phyloP scores from a whole-genome alignment of 768 basidiomycete species.

The Termitomyces sp. region DNA sequence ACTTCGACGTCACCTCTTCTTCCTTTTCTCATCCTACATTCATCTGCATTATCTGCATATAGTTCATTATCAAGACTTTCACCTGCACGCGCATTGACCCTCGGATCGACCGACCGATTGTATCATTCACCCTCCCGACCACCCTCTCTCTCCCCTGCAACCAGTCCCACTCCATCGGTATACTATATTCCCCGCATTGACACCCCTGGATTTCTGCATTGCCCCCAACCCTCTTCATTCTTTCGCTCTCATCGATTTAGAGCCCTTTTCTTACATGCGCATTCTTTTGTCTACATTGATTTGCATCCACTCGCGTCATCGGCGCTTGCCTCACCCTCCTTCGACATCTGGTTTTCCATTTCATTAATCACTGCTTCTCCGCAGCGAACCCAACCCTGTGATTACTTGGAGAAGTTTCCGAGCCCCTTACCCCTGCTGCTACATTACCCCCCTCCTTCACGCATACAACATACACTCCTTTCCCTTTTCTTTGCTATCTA shows the following conservation, averaged over 20 bases:
- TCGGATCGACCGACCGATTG: constrained; percentile 9
- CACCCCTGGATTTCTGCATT: constrained; percentile 4
- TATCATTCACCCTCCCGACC: not conserved
- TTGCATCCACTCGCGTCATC: constrained; percentile 2
- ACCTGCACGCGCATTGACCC: constrained; percentile 11
- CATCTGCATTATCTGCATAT: constrained; percentile 8
- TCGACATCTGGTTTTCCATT: not conserved
- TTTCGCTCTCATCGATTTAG: not conserved
- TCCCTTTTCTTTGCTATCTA: constrained; percentile 21
- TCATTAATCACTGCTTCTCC: constrained; percentile 1
- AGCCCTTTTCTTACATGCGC: not conserved
- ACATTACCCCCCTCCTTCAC: not conserved
- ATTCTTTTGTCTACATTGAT: constrained; percentile 10
- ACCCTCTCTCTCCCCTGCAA: constrained; percentile 1
- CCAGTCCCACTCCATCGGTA: not conserved
- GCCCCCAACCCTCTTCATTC: not conserved
- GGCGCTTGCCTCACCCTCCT: constrained; percentile 9
- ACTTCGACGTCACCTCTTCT: not conserved
- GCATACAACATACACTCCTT: constrained; percentile 9
- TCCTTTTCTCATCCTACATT: not conserved
- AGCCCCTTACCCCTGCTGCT: not conserved
- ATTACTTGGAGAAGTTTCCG: constrained; percentile 9
- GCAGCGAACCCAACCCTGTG: not conserved
- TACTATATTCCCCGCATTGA: constrained; percentile 7
- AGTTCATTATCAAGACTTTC: constrained; percentile 2